Evolutionary conservation across 257 asterid genomes (phyloP).

Genomic region (Echium plantagineum): DNA sequence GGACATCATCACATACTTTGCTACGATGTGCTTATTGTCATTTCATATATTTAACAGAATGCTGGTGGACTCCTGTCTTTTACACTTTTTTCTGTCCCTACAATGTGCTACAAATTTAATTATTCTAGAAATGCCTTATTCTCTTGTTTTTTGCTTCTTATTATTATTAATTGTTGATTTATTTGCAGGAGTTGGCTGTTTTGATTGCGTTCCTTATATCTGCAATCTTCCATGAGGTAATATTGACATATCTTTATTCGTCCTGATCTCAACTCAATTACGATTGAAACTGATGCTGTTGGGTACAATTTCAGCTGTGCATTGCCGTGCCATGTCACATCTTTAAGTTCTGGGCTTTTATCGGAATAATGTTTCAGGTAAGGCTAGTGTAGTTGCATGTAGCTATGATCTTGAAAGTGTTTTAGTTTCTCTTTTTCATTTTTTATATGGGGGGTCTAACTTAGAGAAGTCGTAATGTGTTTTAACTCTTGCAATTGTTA

Average conservation of each 20-base stretch:
- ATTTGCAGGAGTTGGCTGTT: conserved; percentile 61
- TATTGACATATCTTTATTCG: conserved; percentile 1
- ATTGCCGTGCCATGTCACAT: conserved; percentile 96
- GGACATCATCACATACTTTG: no score
- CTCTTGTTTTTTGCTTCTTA: not conserved
- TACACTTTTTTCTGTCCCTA: not conserved
- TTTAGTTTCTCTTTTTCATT: no score
- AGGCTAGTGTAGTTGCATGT: not conserved
- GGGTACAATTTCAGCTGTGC: conserved; percentile 51
- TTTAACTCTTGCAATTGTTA: no score
- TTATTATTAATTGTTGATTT: no score
- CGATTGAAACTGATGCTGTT: conserved; percentile 1
- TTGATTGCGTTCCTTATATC: conserved; percentile 76
- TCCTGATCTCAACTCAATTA: not conserved
- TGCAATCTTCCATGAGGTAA: conserved; percentile 95
- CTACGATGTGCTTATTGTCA: no score
- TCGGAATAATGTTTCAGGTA: conserved; percentile 55
- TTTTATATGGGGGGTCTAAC: not conserved
- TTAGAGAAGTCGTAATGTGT: no score
- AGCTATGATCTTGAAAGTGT: not conserved
- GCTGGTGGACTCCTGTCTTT: no score
- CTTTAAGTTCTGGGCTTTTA: conserved; percentile 92
- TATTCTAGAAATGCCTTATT: not conserved
- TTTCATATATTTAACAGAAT: no score
- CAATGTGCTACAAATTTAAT: not conserved